Evolutionary conservation across 2,329 filamentous ascomycete species (phyloP).

Genomic region (Metarhizium humberi): DNA sequence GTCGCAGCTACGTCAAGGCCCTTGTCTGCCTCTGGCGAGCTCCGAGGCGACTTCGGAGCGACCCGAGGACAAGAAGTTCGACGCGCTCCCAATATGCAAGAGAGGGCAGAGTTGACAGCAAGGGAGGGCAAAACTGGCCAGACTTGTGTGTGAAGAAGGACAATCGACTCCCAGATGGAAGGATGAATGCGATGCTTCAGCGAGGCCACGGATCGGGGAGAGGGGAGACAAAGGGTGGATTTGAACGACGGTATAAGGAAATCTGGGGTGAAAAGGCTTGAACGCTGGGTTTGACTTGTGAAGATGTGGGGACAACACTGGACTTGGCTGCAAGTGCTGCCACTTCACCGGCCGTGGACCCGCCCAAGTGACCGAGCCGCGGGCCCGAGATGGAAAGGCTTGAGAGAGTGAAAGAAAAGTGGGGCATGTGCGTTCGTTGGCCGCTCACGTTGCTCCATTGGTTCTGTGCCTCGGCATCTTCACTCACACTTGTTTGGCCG

Average conservation of each 20-base stretch:
- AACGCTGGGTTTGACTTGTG: neutral
- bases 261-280: neutral
- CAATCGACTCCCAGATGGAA: neutral
- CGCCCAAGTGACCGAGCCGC: too few species aligned
- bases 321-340: neutral
- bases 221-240: neutral
- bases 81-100: neutral
- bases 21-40: neutral
- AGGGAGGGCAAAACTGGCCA: neutral
- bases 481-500: neutral
- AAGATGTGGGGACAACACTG: slow-evolving; percentile 1
- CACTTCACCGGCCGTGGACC: too few species aligned
- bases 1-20: slow-evolving; percentile 5
- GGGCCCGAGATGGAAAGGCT: too few species aligned
- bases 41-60: slow-evolving; percentile 2
- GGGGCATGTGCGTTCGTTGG: neutral
- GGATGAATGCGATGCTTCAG: neutral
- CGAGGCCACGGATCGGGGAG: neutral
- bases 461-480: slow-evolving; percentile 8
- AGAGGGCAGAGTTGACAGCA: neutral
- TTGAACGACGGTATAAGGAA: neutral
- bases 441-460: neutral
- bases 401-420: neutral
- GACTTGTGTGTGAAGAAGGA: neutral
- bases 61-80: neutral